Evolutionary conservation across 768 basidiomycete genomes (phyloP), one percentile per base, ranked within the genome.

Genomic region (Suillus hirtellus): DNA sequence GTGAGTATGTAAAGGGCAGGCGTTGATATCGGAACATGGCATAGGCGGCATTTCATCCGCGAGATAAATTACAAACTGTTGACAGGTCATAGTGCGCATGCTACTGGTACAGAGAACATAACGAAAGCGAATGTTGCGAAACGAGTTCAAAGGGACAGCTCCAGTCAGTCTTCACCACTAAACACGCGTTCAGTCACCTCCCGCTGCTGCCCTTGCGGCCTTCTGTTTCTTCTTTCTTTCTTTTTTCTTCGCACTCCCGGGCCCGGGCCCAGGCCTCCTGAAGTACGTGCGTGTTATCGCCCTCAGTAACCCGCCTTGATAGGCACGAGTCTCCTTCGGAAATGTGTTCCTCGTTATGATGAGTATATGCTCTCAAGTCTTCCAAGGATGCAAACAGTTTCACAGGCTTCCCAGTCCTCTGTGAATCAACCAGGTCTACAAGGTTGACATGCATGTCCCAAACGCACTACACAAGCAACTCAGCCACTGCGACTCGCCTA

Each of bases 231-330:
- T 64, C 60, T 43, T 71, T 34, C 61, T 67, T 19, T 40, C 60
- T 12, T 65, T 69, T 44, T 64, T 62, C 43, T 65, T 71, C 52
- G 64, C 60, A 24, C 67, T 68, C 4, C 63, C 64, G 55, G 27
- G 27, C 27, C 27, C 27, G 27, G 2, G 27, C 27, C 27, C 27
- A 2, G 65, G 63, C 24, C 46, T 64, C 38, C 70, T 64, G 37
- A 61, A 64, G 60, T 69, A 71, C 4, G 66, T 63, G 21, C 64
- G 52, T 44, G 61, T 15, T 44, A 73, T 68, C 60, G 31, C 40
- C 24, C 56, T 67, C 44, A 78, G 70, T 8, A 78, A 68, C 24
- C 77, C 73, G 15, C 77, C 75, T 5, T 66, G 63, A 43, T 66
- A 64, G 10, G 73, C 73, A 35, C 65, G 27, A 27, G 27, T 65